phyloP scores from a whole-genome alignment of 2,329 filamentous ascomycete genomes.

The Fusarium incarnatum region DNA sequence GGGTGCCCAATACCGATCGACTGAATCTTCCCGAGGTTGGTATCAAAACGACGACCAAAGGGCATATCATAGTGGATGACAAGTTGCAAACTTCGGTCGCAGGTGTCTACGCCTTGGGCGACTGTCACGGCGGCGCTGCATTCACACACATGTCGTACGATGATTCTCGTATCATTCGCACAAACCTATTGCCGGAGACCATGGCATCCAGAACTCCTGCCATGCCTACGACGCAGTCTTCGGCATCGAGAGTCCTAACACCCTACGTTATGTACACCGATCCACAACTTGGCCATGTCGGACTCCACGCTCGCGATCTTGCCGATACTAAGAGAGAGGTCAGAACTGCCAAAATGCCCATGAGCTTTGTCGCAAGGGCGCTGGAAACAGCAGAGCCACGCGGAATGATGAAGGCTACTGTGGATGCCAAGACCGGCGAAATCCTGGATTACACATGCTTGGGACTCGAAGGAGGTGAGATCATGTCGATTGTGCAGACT shows the following conservation, averaged over 20 bases:
- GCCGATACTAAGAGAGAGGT: constrained; percentile 49
- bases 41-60: constrained; percentile 54
- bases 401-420: constrained; percentile 64
- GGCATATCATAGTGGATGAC: constrained; percentile 59
- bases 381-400: constrained; percentile 64
- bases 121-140: constrained; percentile 63
- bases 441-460: constrained; percentile 66
- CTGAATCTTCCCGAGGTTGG: constrained; percentile 57
- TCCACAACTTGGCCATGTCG: constrained; percentile 65
- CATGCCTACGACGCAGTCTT: constrained; percentile 42
- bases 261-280: constrained; percentile 66
- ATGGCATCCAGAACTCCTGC: constrained; percentile 43
- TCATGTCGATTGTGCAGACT: constrained; percentile 65
- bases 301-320: constrained; percentile 57
- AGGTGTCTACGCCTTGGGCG: constrained; percentile 62
- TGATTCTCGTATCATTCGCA: constrained; percentile 63
- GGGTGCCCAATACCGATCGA: constrained; percentile 61
- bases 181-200: constrained; percentile 54
- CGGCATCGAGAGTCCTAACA: constrained; percentile 50
- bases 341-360: constrained; percentile 62
- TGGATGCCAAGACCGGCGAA: constrained; percentile 59
- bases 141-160: constrained; percentile 69
- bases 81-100: constrained; percentile 57
- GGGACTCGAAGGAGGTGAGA: constrained; percentile 63
- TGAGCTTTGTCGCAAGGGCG: constrained; percentile 62